Evolutionary conservation across 1,284 basidiomycete species (phyloP), one percentile per base, ranked within the genome.

Genomic region (Cystobasidium sp.): DNA sequence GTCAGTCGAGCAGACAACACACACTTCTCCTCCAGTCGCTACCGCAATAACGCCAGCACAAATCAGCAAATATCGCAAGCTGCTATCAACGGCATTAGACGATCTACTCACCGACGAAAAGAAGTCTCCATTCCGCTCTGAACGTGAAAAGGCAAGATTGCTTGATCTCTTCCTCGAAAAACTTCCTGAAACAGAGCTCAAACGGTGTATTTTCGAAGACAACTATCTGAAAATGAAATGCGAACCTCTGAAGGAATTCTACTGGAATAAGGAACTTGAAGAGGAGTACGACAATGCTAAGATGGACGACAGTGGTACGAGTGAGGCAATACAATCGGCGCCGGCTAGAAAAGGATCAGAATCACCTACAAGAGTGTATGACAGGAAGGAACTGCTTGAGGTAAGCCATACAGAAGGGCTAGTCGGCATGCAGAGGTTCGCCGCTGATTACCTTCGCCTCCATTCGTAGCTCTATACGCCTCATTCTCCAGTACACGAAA

Each of bases 191-290:
- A 46, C 51, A 12, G 70, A 73, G 18, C 41, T 62, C 18, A 66
- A 46, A 18, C 66, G 51, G 31, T 73, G 70, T 49, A 58, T 64
- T 24, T 46, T 73, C 4, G 70, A 73, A 16, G 70, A 73, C 22
- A 31, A n/a, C 6, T 66, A 51, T 43, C 62, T 73, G 14, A 41
- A n/a, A 7, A 47, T 44, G 37, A 43, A 49, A 53, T 52, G 49
- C 24, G 18, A 20, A n/a, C 49, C 64, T 6, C 46, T 66, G 49
- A 66, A 53, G 18, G 51, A 24, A 22, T 31, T 53, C 9, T 66
- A n/a, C 16, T 43, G 1, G 47, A 49, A 66, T 43, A 49, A 20
- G 16, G 49, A 53, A 12, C 31, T 52, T n/a, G 24, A 20, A 18
- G 44, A 49, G 3, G 8, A 1, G 1, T 20, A 41, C 39, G 49